These are phyloP conservation scores for Usnea hakonensis DNA, from an alignment of 495 filamentous ascomycete species.

Conservation along the genomic window DNA sequence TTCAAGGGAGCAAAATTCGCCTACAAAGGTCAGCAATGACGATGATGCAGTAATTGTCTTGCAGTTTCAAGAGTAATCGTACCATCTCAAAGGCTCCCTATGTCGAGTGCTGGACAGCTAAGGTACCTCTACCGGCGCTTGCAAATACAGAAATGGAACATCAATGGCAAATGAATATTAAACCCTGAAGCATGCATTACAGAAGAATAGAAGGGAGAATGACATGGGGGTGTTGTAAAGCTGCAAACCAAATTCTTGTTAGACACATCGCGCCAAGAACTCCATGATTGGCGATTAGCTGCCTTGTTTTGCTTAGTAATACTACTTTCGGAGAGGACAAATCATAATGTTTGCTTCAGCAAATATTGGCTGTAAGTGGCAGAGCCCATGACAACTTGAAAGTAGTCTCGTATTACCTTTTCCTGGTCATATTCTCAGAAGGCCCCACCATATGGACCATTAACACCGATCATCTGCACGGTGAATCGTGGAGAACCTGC, in stretches of 20 bases:
- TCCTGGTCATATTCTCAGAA: neutral
- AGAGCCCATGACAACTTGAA: neutral
- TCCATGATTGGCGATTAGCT: conserved; percentile 10
- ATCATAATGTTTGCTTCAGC: neutral
- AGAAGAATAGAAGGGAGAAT: neutral
- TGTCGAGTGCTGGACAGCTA: neutral
- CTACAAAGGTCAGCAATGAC: conserved; percentile 6
- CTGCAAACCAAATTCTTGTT: neutral
- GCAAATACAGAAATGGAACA: neutral
- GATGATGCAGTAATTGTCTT: neutral
- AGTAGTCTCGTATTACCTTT: neutral
- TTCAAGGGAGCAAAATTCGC: conserved; percentile 74
- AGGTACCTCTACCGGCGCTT: neutral
- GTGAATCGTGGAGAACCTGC: neutral
- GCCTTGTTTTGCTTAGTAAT: neutral
- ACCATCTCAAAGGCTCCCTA: neutral
- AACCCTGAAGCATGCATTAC: neutral
- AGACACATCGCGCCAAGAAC: neutral
- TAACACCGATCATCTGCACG: neutral
- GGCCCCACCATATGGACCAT: neutral
- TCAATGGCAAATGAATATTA: neutral
- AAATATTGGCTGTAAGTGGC: no score
- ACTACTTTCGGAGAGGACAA: neutral
- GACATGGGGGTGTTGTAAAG: neutral
- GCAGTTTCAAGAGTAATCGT: neutral